Conservation (phyloP, 2,329 filamentous ascomycete species). For the Tolypocladium tundrense region DNA sequence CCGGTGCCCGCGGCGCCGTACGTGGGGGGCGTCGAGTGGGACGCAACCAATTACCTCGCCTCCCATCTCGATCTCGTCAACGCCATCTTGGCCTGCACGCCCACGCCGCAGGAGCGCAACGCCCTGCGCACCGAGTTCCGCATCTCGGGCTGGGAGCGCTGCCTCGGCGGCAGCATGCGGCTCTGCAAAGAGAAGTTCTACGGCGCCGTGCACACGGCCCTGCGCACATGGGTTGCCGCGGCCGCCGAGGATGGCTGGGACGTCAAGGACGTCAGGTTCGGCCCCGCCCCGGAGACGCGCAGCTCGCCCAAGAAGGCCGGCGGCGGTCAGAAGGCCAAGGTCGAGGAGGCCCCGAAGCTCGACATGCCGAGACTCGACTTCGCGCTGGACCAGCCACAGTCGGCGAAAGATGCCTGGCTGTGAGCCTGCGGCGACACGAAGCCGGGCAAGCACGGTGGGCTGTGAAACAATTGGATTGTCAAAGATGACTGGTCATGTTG, state of each 20-base stretch:
- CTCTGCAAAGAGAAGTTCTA: conserved; percentile 99
- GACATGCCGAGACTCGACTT: conserved; percentile 50
- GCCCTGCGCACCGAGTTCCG: conserved; percentile 64
- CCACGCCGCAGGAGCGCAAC: conserved; percentile 62
- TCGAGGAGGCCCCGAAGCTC: conserved; percentile 48
- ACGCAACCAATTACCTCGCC: conserved; percentile 92
- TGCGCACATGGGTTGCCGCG: conserved; percentile 84
- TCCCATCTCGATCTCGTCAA: conserved; percentile 90
- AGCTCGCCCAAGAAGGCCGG: conserved; percentile 20
- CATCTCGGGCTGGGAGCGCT: conserved; percentile 83
- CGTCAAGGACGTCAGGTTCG: conserved; percentile 68
- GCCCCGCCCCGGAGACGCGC: conserved; percentile 34
- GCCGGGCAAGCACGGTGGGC: background rate
- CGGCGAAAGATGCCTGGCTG: conserved; percentile 21
- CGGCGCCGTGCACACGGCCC: conserved; percentile 75
- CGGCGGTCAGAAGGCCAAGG: conserved; percentile 32
- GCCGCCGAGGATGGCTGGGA: conserved; percentile 84
- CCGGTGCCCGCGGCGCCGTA: conserved; percentile 92
- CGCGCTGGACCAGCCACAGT: conserved; percentile 22
- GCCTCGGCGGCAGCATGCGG: conserved; percentile 73
- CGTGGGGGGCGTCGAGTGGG: conserved; percentile 96
- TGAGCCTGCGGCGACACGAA: conserved; percentile 1
- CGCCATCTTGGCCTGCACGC: conserved; percentile 74
- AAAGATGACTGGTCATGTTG: background rate
- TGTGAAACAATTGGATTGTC: background rate